Conservation (phyloP, 768 basidiomycete genomes). For the Neoboletus brunneissimus region DNA sequence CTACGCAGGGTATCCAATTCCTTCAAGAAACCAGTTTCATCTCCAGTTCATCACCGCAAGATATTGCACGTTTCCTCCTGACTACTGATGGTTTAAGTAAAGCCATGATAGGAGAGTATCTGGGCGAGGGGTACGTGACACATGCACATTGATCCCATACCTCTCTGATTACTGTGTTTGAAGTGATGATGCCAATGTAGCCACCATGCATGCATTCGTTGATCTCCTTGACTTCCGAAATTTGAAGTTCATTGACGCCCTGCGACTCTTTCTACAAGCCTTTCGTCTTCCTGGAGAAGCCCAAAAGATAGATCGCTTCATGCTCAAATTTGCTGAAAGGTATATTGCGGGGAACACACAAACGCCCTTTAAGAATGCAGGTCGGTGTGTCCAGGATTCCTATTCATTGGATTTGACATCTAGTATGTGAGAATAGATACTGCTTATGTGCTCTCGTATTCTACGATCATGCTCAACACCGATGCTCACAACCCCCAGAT, state of each 20-base stretch:
- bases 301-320: constrained; percentile 98
- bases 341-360: constrained; percentile 87
- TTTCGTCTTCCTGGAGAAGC: constrained; percentile 97
- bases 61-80: constrained; percentile 83
- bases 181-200: constrained; percentile 87
- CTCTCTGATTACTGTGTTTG: constrained; percentile 6
- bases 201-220: constrained; percentile 97
- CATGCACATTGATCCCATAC: neutral
- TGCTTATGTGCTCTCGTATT: constrained; percentile 93
- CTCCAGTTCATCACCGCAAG: constrained; percentile 60
- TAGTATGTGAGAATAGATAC: constrained; percentile 53
- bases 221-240: constrained; percentile 86
- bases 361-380: constrained; percentile 91
- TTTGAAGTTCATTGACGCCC: constrained; percentile 81
- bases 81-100: constrained; percentile 92
- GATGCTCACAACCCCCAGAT: constrained; percentile 95
- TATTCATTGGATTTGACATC: constrained; percentile 7
- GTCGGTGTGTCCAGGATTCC: constrained; percentile 40
- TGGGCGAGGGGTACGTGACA: constrained; percentile 85
- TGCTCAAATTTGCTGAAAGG: constrained; percentile 98
- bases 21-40: constrained; percentile 89
- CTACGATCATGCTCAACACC: constrained; percentile 94
- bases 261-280: constrained; percentile 87
- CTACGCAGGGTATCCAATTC: constrained; percentile 77
- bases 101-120: constrained; percentile 94